Evolutionary conservation across 1,284 basidiomycete genomes (phyloP), one percentile per base, ranked within the genome.

Genomic region (Exobasidium cylindrosporum): DNA sequence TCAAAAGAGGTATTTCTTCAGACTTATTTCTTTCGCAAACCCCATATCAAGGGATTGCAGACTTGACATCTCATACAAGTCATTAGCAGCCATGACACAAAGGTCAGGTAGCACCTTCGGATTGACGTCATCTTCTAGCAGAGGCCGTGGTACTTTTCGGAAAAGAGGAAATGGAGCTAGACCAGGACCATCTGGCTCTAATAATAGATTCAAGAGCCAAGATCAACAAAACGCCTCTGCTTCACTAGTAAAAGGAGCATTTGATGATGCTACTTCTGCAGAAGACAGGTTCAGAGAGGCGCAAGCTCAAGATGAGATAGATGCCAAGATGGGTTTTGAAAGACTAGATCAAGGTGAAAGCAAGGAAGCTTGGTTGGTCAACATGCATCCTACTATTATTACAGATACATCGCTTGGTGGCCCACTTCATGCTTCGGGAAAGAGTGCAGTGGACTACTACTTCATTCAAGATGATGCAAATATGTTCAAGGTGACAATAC

Each of bases 381-480:
- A 97, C 80, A 98, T 99, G 94, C 95, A 96, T 80, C 91, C 94
- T 87, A 97, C 92, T 0, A 82, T 96, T 3, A 80, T 96, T 21
- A 89, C 91, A 79, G 92, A 94, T 73, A 88, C 87, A 83, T 85
- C 50, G 4, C 21, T 40, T 6, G 58, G 46, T 13, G 59, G 59
- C 26, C 35, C 55, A 23, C 63, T 64, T 4, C 71, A 74, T 47
- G 63, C 77, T 7, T 69, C 67, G 4, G 78, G 78, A 24, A 69
- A 70, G 17, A 88, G 87, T 68, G 89, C 89, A 10, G 94, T 99
- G 10, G 95, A 99, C 77, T 97, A 89, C 73, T 97, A 97, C 81
- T 98, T 99, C 75, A 92, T 98, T 70, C 88, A 97, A 82, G 94
- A 98, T 75, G 93, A 97, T 67, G 95, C 95, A 3, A 87, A 86